Evolutionary conservation across 2,329 filamentous ascomycete genomes (phyloP).

Genomic region (Eutypa lata): DNA sequence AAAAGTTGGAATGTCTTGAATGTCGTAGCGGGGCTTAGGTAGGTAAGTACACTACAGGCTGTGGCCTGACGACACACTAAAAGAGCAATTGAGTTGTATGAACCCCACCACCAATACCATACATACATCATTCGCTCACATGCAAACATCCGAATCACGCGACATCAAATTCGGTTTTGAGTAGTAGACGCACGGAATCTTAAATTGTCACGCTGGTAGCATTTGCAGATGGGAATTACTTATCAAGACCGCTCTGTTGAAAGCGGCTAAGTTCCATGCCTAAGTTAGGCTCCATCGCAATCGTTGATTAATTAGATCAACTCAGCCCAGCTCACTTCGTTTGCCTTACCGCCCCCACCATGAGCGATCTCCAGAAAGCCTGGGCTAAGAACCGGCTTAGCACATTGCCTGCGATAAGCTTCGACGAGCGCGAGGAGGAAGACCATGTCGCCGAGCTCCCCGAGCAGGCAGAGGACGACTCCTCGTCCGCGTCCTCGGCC

Average conservation of each 20-base stretch:
- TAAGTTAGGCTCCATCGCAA: neutral
- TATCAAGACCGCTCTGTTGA: neutral
- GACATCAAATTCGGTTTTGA: conserved; percentile 24
- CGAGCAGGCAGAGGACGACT: conserved; percentile 59
- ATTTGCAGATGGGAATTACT: neutral
- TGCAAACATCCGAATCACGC: conserved; percentile 36
- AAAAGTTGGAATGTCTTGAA: no score
- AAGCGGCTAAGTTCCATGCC: neutral
- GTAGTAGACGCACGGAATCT: conserved; percentile 41
- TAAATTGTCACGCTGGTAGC: conserved; percentile 30
- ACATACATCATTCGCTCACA: no score
- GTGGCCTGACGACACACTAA: no score
- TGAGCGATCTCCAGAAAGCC: conserved; percentile 79
- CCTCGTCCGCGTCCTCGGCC: conserved; percentile 76
- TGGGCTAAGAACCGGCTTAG: conserved; percentile 75
- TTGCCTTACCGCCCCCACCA: conserved; percentile 33
- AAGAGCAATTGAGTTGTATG: no score
- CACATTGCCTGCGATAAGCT: conserved; percentile 48
- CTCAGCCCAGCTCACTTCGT: no score
- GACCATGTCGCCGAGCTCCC: conserved; percentile 40
- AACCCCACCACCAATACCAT: conserved; percentile 24
- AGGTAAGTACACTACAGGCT: no score
- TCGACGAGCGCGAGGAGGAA: conserved; percentile 53
- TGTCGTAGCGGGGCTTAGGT: no score
- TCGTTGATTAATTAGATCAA: no score